Percentiles rank a stretch among this genome's conserved stretches.
Conservation (phyloP, 208 protist genomes). For the Vickermania ingenoplastis region DNA sequence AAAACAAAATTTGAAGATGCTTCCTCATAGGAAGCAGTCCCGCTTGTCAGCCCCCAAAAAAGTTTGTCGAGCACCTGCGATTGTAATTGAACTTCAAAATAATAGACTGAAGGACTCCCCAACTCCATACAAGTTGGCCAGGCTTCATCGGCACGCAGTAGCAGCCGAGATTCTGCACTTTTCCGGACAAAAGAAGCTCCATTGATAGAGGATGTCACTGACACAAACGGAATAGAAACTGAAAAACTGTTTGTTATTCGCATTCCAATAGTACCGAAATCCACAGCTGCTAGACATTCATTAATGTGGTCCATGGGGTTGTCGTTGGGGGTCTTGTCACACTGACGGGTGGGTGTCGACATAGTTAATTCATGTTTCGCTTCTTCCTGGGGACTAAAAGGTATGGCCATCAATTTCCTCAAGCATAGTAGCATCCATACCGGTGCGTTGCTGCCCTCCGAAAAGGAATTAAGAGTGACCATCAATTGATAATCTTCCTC, state of each 20-base stretch:
- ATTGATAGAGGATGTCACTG: constrained; percentile 43
- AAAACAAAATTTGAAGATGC: not conserved
- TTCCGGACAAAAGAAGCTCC: constrained; percentile 63
- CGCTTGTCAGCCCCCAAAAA: constrained; percentile 4
- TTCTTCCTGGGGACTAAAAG: too few species aligned
- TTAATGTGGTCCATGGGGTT: too few species aligned
- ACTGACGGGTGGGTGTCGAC: too few species aligned
- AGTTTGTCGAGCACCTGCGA: constrained; percentile 10
- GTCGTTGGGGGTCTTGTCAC: too few species aligned
- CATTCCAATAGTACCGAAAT: not conserved
- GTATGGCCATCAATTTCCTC: not conserved
- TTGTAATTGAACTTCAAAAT: constrained; percentile 78
- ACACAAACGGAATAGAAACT: constrained; percentile 53
- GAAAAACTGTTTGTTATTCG: constrained; percentile 67
- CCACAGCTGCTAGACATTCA: not conserved
- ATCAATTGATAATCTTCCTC: not conserved
- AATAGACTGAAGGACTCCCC: constrained; percentile 71
- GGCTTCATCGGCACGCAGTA: constrained; percentile 76
- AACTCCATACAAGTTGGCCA: constrained; percentile 68
- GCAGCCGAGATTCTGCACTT: constrained; percentile 18
- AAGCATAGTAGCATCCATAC: not conserved
- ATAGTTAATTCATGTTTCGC: too few species aligned
- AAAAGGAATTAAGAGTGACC: not conserved
- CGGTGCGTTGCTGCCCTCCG: not conserved
- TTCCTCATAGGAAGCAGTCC: not conserved